Percentiles rank a stretch among this genome's conserved stretches.
Evolutionary conservation across 2,329 filamentous ascomycete genomes (phyloP).

Genomic region (Clarireedia paspali): DNA sequence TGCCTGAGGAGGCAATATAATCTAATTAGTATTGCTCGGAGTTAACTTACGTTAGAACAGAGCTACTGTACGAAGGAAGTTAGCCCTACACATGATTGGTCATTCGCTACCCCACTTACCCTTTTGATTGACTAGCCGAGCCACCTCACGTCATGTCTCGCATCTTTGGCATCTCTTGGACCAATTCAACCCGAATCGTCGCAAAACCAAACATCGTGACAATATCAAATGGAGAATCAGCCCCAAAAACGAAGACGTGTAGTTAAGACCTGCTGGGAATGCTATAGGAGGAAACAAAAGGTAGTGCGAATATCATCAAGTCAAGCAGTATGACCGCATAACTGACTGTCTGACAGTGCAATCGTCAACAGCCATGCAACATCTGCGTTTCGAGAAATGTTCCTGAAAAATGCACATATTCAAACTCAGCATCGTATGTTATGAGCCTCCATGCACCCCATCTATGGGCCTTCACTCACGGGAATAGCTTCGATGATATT

Average conservation of each 20-base stretch:
- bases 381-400: constrained; percentile 30
- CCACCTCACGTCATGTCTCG: too few species aligned
- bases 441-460: constrained; percentile 15
- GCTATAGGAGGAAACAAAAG: constrained; percentile 24
- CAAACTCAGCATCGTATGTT: constrained; percentile 46
- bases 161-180: too few species aligned
- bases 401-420: constrained; percentile 48
- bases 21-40: too few species aligned
- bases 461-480: background rate
- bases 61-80: too few species aligned
- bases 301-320: background rate
- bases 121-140: too few species aligned
- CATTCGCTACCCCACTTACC: too few species aligned
- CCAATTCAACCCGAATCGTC: too few species aligned
- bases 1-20: too few species aligned
- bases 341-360: background rate
- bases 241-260: constrained; percentile 43
- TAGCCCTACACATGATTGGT: too few species aligned
- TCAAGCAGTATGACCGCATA: background rate
- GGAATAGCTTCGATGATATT: background rate
- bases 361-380: constrained; percentile 10
- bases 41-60: too few species aligned
- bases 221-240: background rate
- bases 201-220: too few species aligned
- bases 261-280: constrained; percentile 54